Base-by-base conservation (phyloP, 495 filamentous ascomycete genomes). In the Aspergillus sclerotiicarbonarius region DNA sequence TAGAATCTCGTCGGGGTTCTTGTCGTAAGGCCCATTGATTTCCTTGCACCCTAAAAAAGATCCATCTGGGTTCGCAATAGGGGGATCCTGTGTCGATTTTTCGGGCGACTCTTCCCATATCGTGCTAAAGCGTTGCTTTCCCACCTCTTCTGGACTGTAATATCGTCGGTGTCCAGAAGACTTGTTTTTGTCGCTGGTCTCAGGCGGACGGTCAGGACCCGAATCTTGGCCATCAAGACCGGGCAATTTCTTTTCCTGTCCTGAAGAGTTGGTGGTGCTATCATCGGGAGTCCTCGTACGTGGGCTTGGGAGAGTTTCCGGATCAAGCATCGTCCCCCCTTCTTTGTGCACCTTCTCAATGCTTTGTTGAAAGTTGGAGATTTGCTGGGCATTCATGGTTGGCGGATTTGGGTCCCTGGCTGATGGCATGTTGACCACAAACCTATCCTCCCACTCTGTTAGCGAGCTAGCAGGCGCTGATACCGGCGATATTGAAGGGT, bases 31-130 rank as follows among this genome's bases (percentile, higher is more conserved):
- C 12, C 67, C 67, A 54, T 72, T 71, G 54, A 77, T 76, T 48
- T 75, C 73, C 65, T 71, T 74, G 70, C 75, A 77, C 12, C 73
- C 75, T 72, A 78, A 75, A 72, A 78, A 78, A 72, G 73, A 77
- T 13, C 75, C 76, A 29, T 77, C 75, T 0, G 59, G 56, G 30
- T 65, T 70, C 6, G 67, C 35, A 8, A 62, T 62, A 3, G 49
- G 43, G 41, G 56, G 25, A 39, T 65, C 67, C 19, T 65, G 63
- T 37, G 65, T 73, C 16, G 56, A 33, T 54, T 70, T 69, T 8
- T 58, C 53, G 12, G 71, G 65, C 3, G 65, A 67, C 29, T 76
- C 69, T 39, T 76, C 72, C 69, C 69, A 76, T 21, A 74, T 74
- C 0, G 71, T 74, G 59, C 76, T 75, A 30, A 67, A 73, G 0